Percentiles rank a stretch among this genome's conserved stretches.
Evolutionary conservation across 371 early-diverging fungal species (phyloP).

Genomic region (Rhizopus delemar): DNA sequence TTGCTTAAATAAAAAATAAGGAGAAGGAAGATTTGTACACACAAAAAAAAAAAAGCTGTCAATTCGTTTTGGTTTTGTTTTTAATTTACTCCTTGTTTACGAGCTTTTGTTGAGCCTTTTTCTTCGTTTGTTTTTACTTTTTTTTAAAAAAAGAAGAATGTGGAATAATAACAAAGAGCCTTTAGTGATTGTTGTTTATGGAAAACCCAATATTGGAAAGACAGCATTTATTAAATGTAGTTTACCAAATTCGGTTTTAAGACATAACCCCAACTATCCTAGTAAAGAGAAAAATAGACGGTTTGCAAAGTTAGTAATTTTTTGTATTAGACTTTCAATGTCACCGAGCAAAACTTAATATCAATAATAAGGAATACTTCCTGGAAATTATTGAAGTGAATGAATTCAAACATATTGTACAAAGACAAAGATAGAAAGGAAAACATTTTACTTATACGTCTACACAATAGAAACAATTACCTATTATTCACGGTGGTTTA

Average conservation of each 20-base stretch:
- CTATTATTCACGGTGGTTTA: conserved; percentile 36
- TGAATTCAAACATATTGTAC: conserved; percentile 10
- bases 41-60: conserved; percentile 4
- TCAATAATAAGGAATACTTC: conserved; percentile 28
- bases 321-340: conserved; percentile 34
- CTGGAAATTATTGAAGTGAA: conserved; percentile 34
- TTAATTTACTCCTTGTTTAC: background rate
- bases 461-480: conserved; percentile 6
- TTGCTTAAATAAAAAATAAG: conserved; percentile 57
- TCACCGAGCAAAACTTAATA: conserved; percentile 23
- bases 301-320: conserved; percentile 3
- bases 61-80: conserved; percentile 13
- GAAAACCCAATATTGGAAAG: conserved; percentile 39
- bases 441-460: background rate
- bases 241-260: conserved; percentile 28
- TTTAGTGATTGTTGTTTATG: conserved; percentile 34
- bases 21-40: conserved; percentile 4
- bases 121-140: conserved; percentile 6
- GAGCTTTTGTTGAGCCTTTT: background rate
- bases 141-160: conserved; percentile 1
- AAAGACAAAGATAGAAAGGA: background rate
- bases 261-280: conserved; percentile 28
- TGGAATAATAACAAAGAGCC: background rate
- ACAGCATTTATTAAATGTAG: conserved; percentile 42
- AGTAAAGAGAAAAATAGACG: conserved; percentile 20